Base-by-base conservation (phyloP, 805 yeast genomes). In the Lipomyces chichibuensis region DNA sequence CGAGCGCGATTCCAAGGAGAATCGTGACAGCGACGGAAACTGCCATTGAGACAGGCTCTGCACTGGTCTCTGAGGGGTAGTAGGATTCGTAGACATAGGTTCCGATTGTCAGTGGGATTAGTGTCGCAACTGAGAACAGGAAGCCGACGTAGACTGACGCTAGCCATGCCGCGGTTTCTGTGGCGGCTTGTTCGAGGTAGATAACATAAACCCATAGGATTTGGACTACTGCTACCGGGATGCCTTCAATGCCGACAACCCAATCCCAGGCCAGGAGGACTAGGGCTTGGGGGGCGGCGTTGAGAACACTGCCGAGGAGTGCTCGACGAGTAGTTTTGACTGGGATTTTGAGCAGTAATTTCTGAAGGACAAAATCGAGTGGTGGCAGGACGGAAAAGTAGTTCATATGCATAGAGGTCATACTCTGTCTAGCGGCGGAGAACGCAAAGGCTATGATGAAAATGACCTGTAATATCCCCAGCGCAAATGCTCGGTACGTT, bases 331-430 rank as follows among this genome's bases (percentile, higher is more conserved):
- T 49, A 2, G 54, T 32, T 39, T 20, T 39, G 55, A 64, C 52
- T 7, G 63, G 55, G 51, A 69, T 33, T 33, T 63, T 65, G 20
- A 69, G 60, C 11, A 66, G 39, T n/a, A 69, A 11, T 23, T 54
- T 20, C 58, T 66, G 70, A 23, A 69, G 62, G 23, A 60, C 67
- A 17, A 60, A 39, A 51, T 69, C 71, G 23, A 67, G 63, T 8
- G 71, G 66, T 2, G 71, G 70, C 14, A 69, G 60, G 14, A 66
- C 67, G n/a, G 71, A 69, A 52, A 69, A 69, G 59, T 63, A 69
- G 62, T 69, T 69, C 71, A 60, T 63, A 59, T 69, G 71, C 43
- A 69, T 25, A 8, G 70, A 63, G 3, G 70, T 23, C 71, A 69
- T 69, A 51, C 39, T 67, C 29, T 69, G 70, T 9, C 65, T 29